Percentiles rank a stretch among this genome's conserved stretches.
phyloP scores from a whole-genome alignment of 495 filamentous ascomycete genomes.

The Tirmania nivea region DNA sequence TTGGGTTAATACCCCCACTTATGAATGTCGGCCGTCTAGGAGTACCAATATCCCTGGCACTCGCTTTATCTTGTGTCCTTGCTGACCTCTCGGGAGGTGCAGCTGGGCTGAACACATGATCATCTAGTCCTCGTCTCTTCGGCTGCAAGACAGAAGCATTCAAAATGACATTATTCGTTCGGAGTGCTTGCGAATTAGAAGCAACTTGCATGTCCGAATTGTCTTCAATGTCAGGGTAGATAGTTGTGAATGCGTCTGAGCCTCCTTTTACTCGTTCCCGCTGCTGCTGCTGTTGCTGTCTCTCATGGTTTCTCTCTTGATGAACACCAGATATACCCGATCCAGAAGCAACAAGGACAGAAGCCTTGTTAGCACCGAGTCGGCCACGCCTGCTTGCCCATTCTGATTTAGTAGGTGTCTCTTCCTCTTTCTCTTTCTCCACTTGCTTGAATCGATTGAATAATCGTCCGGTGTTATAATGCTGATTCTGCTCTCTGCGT shows the following conservation, averaged over 20 bases:
- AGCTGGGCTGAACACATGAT: not conserved
- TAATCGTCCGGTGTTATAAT: not conserved
- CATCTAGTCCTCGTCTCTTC: not conserved
- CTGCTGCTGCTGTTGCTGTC: not conserved
- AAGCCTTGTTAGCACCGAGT: not conserved
- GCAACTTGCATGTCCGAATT: not conserved
- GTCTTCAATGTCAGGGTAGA: not conserved
- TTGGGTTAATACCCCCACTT: not conserved
- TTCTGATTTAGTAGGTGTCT: not conserved
- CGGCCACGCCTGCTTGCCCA: not conserved
- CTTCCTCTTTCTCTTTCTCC: constrained; percentile 9
- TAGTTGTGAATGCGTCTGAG: not conserved
- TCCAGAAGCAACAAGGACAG: not conserved
- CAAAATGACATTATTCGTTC: no score
- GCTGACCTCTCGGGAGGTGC: not conserved
- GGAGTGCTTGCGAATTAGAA: no score
- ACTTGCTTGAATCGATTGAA: not conserved
- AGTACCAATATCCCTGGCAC: not conserved
- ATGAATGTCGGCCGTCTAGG: not conserved
- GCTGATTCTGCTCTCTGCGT: not conserved
- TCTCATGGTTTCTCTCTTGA: not conserved
- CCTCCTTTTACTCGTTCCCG: not conserved
- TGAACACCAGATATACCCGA: not conserved
- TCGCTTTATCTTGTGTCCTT: not conserved
- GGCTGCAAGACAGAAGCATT: no score